Evolutionary conservation across 2,329 filamentous ascomycete species (phyloP).

Genomic region (Penicillium brasilianum): DNA sequence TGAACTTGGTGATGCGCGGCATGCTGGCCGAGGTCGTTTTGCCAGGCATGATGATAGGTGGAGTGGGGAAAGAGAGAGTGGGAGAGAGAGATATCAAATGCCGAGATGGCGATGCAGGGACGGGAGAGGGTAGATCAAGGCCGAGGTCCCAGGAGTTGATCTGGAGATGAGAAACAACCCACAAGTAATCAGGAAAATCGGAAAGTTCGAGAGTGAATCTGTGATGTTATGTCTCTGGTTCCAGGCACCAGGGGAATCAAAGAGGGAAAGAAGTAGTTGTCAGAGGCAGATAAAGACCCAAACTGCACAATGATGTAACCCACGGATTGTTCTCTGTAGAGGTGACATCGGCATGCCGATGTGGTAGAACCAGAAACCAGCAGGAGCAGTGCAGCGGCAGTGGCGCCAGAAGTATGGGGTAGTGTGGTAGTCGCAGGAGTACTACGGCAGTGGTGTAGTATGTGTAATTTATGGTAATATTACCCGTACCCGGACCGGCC

Average conservation of each 20-base stretch:
- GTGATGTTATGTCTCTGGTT: background rate
- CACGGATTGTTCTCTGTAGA: constrained; percentile 2
- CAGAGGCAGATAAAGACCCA: constrained; percentile 7
- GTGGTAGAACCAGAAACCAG: constrained; percentile 18
- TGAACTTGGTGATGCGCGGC: constrained; percentile 77
- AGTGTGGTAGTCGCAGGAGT: background rate
- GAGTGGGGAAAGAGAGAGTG: no score
- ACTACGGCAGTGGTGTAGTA: background rate
- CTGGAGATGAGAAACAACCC: background rate
- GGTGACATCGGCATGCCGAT: constrained; percentile 33
- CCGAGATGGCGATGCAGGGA: constrained; percentile 8
- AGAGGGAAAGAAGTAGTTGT: constrained; percentile 4
- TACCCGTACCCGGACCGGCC: constrained; percentile 5
- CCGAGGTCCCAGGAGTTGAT: background rate
- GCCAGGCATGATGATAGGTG: constrained; percentile 40
- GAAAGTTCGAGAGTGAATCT: background rate
- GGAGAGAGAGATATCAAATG: background rate
- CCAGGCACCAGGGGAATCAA: constrained; percentile 7
- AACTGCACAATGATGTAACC: constrained; percentile 29
- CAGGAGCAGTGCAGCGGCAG: background rate
- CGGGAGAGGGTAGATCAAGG: background rate
- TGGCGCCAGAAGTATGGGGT: background rate
- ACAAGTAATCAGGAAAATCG: no score
- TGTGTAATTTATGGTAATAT: constrained; percentile 6
- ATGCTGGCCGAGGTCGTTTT: constrained; percentile 33